phyloP scores from a whole-genome alignment of 169 alveolate species.

The Plasmodium billcollinsi region DNA sequence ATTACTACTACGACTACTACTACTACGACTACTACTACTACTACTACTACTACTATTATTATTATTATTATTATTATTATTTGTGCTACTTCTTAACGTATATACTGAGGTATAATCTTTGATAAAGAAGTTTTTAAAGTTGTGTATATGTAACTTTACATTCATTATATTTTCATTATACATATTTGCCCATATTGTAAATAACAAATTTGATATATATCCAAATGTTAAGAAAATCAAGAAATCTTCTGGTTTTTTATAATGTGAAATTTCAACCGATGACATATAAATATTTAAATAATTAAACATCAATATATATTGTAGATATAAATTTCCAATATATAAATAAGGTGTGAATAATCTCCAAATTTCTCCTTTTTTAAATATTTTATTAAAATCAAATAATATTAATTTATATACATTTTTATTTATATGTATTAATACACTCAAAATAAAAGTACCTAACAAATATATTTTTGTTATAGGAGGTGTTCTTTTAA shows the following conservation, averaged over 20 bases:
- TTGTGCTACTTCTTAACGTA: background rate
- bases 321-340: conserved; percentile 84
- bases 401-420: conserved; percentile 74
- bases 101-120: background rate
- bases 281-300: conserved; percentile 83
- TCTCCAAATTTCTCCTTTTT: conserved; percentile 84
- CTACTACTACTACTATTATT: too few relatives aligned
- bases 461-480: conserved; percentile 56
- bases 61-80: background rate
- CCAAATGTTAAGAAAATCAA: conserved; percentile 82
- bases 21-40: too few relatives aligned
- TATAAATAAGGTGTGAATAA: conserved; percentile 82
- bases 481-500: conserved; percentile 72
- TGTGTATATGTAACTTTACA: conserved; percentile 27
- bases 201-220: conserved; percentile 63
- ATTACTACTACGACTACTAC: too few relatives aligned
- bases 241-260: conserved; percentile 83
- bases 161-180: conserved; percentile 65
- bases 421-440: conserved; percentile 62
- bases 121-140: conserved; percentile 9
- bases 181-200: conserved; percentile 77
- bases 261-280: conserved; percentile 83
- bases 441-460: conserved; percentile 42
- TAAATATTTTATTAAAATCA: conserved; percentile 71
- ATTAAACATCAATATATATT: conserved; percentile 80